phyloP scores from a whole-genome alignment of 2,329 filamentous ascomycete genomes.

The Chalaropsis thielavioides region DNA sequence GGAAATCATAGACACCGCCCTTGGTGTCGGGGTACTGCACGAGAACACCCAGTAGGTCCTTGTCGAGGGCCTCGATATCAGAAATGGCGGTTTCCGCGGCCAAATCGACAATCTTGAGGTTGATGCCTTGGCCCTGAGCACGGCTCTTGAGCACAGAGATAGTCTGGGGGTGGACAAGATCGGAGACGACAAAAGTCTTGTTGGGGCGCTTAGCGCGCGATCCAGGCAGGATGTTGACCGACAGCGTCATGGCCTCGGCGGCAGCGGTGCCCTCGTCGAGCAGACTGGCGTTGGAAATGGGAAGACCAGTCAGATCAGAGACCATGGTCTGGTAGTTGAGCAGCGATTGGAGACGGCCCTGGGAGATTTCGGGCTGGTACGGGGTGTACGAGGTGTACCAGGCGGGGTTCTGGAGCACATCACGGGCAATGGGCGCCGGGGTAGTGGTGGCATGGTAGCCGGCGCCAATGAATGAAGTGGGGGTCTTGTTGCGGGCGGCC shows the following conservation, averaged over 20 bases:
- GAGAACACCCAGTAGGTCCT: constrained; percentile 74
- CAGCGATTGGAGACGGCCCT: constrained; percentile 80
- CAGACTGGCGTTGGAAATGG: constrained; percentile 80
- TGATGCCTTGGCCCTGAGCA: constrained; percentile 82
- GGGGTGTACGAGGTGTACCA: constrained; percentile 99
- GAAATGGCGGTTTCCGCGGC: constrained; percentile 45
- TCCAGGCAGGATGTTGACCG: constrained; percentile 42
- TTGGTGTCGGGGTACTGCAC: constrained; percentile 92
- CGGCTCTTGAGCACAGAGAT: constrained; percentile 70
- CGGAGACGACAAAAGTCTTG: constrained; percentile 74
- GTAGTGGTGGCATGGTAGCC: constrained; percentile 82
- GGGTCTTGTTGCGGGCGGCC: constrained; percentile 27
- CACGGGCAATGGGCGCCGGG: constrained; percentile 81
- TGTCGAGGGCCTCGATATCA: constrained; percentile 56
- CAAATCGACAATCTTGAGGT: constrained; percentile 58
- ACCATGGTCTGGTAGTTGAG: constrained; percentile 94
- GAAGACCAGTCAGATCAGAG: constrained; percentile 70
- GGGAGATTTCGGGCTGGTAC: constrained; percentile 94
- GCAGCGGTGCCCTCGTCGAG: constrained; percentile 86
- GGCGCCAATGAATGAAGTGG: constrained; percentile 63
- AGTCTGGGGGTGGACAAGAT: constrained; percentile 72
- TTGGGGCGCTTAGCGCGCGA: constrained; percentile 57
- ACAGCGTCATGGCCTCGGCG: constrained; percentile 90
- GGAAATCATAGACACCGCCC: constrained; percentile 65
- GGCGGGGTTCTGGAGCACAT: constrained; percentile 79